phyloP scores from a whole-genome alignment of 441 rosid genomes.

The Jatropha multifida region DNA sequence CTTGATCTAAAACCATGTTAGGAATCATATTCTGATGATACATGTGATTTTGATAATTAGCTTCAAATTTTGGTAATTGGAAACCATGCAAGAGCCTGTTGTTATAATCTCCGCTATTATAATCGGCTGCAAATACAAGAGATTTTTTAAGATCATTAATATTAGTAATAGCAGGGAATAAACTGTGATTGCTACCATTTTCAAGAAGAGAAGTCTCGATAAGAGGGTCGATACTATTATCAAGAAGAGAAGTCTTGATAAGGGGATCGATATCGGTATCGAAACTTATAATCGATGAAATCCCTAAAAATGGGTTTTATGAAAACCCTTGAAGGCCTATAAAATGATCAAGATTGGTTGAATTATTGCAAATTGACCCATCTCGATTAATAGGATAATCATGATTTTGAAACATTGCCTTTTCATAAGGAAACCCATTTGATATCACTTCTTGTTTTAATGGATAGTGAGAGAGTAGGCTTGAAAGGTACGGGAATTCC shows the following conservation, averaged over 20 bases:
- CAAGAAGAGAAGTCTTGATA: background rate
- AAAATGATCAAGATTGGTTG: slow-evolving; percentile 5
- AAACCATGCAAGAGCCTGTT: slow-evolving; percentile 22
- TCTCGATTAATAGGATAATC: slow-evolving; percentile 1
- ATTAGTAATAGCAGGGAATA: background rate
- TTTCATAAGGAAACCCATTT: slow-evolving; percentile 18
- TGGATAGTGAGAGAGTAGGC: slow-evolving; percentile 29
- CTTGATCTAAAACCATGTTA: background rate
- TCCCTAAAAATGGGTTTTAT: slow-evolving; percentile 19
- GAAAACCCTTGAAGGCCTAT: slow-evolving; percentile 26
- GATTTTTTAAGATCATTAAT: background rate
- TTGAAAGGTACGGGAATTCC: slow-evolving; percentile 40
- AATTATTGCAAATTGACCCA: background rate
- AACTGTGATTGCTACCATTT: no score
- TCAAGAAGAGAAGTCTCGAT: no score
- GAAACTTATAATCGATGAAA: background rate
- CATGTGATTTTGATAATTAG: background rate
- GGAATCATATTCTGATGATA: slow-evolving; percentile 15
- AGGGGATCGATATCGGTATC: slow-evolving; percentile 11
- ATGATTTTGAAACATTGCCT: slow-evolving; percentile 15
- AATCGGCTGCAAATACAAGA: no score
- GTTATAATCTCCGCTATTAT: background rate
- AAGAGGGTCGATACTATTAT: background rate
- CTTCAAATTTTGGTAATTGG: background rate
- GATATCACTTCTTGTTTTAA: slow-evolving; percentile 19